Evolutionary conservation across 257 asterid species (phyloP), one percentile per base, ranked within the genome.

Genomic region (Solanum lycopersicoides): DNA sequence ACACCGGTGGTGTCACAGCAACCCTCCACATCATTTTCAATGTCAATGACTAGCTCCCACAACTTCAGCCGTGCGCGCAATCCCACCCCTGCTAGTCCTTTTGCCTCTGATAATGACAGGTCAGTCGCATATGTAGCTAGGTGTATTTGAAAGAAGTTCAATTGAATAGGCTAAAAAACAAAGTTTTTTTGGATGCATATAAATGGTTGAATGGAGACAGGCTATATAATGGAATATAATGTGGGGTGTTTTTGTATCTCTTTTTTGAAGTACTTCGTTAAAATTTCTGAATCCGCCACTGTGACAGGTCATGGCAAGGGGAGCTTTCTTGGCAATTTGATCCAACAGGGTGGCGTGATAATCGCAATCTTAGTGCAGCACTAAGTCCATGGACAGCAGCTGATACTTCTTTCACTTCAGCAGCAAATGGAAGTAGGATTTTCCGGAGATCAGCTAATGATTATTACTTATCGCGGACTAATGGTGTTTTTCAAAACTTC

Each of bases 261-360:
- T 9, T 10, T 73, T 20, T 73, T 2, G 21, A 37, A 34, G 37
- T 50, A 37, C 18, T 73, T 20, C 23, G 30, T 73, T 35, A 21
- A 73, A 21, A 5, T 37, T 73, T 37, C 32, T 37, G 32, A 37
- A 21, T 73, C 30, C 18, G 30, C 9, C 82, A 35, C 28, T 14
- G 35, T 32, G 95, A 94, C 91, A 72, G 88, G 89, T 92, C 95
- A 9, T 95, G 98, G 98, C 93, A 92, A 59, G 91, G 92, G 3
- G 95, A 90, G 91, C 93, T 95, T 0, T 95, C 97, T 3, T 95
- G 98, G 98, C 96, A 94, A 86, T 85, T 94, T 39, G 92, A 92
- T 88, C 94, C 95, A 4, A 87, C 92, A 1, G 95, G 94, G 0
- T 92, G 95, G 96, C 91, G 82, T 3, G 97, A 95, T 8, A 91